Evolutionary conservation across 345 rosid genomes (phyloP).

Genomic region (Euphorbia lathyris): DNA sequence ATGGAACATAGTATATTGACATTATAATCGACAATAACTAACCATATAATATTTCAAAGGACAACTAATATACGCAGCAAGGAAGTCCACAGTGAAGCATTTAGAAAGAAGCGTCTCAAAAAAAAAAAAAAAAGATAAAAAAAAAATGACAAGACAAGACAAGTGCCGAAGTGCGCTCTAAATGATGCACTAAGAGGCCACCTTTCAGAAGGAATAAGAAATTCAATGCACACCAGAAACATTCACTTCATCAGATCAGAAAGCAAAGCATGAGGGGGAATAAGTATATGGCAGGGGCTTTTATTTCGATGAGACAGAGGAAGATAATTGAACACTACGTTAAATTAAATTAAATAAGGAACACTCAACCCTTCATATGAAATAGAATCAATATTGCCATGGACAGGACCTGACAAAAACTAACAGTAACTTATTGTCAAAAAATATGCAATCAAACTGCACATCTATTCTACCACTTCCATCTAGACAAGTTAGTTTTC

Average conservation of each 20-base stretch:
- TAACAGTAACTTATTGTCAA: not conserved
- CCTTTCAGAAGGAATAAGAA: not conserved
- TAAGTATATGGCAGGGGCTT: not conserved
- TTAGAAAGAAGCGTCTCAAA: not conserved
- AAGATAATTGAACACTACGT: not conserved
- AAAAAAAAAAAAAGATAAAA: not conserved
- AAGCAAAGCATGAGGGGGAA: not conserved
- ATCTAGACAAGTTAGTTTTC: constrained; percentile 10
- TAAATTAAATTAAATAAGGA: not conserved
- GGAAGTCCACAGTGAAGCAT: not conserved
- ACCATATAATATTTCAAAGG: too few species aligned
- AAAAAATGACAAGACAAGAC: too few species aligned
- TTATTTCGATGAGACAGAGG: not conserved
- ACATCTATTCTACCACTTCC: not conserved
- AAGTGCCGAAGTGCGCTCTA: not conserved
- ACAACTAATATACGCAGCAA: too few species aligned
- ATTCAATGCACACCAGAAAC: not conserved
- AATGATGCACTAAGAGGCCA: too few species aligned
- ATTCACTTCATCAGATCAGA: not conserved
- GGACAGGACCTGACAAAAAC: not conserved
- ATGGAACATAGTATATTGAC: not conserved
- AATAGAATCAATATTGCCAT: not conserved
- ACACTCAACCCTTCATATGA: not conserved
- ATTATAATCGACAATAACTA: not conserved
- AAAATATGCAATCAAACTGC: not conserved